Base-by-base conservation (phyloP, 352 stramenopile species). In the Phytophthora megakarya region DNA sequence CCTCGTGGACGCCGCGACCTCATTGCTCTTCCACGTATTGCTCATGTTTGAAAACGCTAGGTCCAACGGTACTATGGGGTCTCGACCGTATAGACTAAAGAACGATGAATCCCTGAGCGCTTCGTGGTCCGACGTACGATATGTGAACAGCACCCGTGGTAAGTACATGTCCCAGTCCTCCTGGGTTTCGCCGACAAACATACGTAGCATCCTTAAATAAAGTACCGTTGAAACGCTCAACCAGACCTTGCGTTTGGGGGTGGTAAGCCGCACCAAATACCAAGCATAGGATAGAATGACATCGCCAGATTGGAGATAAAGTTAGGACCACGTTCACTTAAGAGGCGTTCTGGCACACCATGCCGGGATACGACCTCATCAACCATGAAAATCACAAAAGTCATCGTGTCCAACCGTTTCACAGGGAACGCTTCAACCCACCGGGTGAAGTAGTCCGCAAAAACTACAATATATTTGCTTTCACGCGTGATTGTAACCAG, bases 221-320 rank as follows among this genome's bases (percentile, higher is more conserved):
- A 3, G 51, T 50, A 10, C 51, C 51, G 22, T 59, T 59, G 15
- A 59, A 59, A 2, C 39, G 22, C 19, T 49, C 26, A n/a, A n/a
- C n/a, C n/a, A n/a, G n/a, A n/a, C n/a, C n/a, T n/a, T n/a, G n/a
- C n/a, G n/a, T n/a, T n/a, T n/a, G n/a, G n/a, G n/a, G n/a, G n/a
- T n/a, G n/a, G n/a, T n/a, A n/a, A n/a, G n/a, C n/a, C n/a, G n/a
- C n/a, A n/a, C n/a, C n/a, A n/a, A n/a, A n/a, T n/a, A n/a, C n/a
- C n/a, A n/a, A n/a, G n/a, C n/a, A n/a, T n/a, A n/a, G n/a, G n/a
- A n/a, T n/a, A n/a, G n/a, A n/a, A n/a, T n/a, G n/a, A n/a, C n/a
- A n/a, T n/a, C n/a, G n/a, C n/a, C n/a, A n/a, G 12, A 2, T 59
- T n/a, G 0, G 51, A 59, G 8, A 40, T 59, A 10, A 59, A 59